A percentile compares a stretch with the other conserved stretches of the same genome.
phyloP scores from a whole-genome alignment of 768 basidiomycete genomes.

The Tylopilus plumbeoviolaceoides region DNA sequence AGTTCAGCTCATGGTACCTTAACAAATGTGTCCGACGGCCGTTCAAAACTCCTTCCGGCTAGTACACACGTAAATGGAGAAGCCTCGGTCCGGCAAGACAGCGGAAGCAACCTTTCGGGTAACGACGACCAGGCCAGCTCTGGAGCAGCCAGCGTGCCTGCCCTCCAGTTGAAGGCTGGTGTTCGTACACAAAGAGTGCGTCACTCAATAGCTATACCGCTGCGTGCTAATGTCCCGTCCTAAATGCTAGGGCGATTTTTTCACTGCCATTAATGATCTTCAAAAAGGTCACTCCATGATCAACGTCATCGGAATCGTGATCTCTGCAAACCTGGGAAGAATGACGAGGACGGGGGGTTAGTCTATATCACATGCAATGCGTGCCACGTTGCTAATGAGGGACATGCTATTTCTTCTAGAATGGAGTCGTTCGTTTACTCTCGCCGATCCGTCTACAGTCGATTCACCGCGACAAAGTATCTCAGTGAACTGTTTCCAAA shows the following conservation, averaged over 20 bases:
- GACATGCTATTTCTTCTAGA: conserved; percentile 34
- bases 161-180: conserved; percentile 16
- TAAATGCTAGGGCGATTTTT: conserved; percentile 25
- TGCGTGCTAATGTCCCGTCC: not conserved
- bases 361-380: conserved; percentile 3
- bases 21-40: not conserved
- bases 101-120: not conserved
- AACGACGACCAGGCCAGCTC: not conserved
- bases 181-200: conserved; percentile 28
- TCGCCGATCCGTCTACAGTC: conserved; percentile 51
- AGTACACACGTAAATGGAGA: not conserved
- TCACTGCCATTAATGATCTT: conserved; percentile 16
- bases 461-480: conserved; percentile 24
- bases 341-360: conserved; percentile 26
- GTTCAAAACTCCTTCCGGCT: not conserved
- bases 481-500: conserved; percentile 50
- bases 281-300: conserved; percentile 11
- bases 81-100: not conserved
- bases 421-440: conserved; percentile 38
- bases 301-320: conserved; percentile 34
- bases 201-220: not conserved
- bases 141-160: not conserved
- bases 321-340: conserved; percentile 6
- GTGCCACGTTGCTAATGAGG: not conserved
- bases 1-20: not conserved